Percentiles rank a stretch among this genome's conserved stretches.
phyloP scores from a whole-genome alignment of 2,329 filamentous ascomycete species.

The Trichoderma harzianum region DNA sequence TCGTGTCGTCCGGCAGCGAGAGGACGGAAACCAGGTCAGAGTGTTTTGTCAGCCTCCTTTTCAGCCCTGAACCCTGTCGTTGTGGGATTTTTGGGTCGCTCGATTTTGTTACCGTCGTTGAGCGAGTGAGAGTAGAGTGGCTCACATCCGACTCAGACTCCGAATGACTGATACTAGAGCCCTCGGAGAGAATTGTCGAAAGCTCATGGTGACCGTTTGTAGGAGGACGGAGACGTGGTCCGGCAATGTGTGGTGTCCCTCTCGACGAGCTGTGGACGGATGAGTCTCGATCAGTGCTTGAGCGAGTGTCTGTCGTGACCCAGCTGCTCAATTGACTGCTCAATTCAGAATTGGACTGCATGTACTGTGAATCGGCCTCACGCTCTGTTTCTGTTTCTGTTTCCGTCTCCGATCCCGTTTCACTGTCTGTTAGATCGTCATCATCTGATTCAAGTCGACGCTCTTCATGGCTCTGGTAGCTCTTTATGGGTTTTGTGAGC shows the following conservation, averaged over 20 bases:
- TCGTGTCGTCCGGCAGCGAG: constrained; percentile 62
- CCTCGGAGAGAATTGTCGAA: constrained; percentile 56
- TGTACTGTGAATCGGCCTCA: constrained; percentile 18
- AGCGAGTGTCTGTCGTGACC: constrained; percentile 9
- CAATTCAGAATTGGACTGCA: constrained; percentile 17
- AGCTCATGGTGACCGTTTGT: constrained; percentile 54
- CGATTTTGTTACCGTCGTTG: constrained; percentile 45
- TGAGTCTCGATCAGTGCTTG: constrained; percentile 19
- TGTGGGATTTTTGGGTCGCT: constrained; percentile 23
- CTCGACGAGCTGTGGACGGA: constrained; percentile 23
- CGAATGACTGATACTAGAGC: constrained; percentile 44
- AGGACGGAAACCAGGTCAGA: constrained; percentile 92
- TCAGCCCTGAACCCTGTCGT: constrained; percentile 54
- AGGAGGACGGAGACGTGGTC: constrained; percentile 43
- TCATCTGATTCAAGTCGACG: constrained; percentile 29
- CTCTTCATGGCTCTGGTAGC: constrained; percentile 49
- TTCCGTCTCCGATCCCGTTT: neutral
- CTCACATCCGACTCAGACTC: constrained; percentile 47
- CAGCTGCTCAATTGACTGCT: constrained; percentile 18
- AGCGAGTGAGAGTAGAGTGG: constrained; percentile 52
- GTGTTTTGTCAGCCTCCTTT: constrained; percentile 81
- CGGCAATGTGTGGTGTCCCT: constrained; percentile 29
- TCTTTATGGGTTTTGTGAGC: constrained; percentile 42
- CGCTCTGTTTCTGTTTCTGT: neutral
- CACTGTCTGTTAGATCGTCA: constrained; percentile 18